phyloP scores from a whole-genome alignment of 805 yeast species.

The Isabelozyma heimii region DNA sequence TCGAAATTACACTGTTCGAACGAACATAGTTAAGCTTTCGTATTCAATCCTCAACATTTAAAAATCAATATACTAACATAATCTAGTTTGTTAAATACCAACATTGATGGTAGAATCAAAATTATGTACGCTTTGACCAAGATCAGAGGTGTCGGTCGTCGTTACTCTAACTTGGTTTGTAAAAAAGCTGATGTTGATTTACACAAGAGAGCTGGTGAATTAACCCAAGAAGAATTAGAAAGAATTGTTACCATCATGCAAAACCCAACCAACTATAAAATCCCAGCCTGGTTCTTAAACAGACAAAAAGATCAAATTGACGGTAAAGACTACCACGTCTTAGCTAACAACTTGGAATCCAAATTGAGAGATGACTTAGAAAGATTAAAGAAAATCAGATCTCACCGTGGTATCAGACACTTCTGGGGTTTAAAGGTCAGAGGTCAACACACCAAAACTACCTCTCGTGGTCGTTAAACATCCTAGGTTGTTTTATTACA shows the following conservation, averaged over 20 bases:
- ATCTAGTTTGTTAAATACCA: constrained; percentile 96
- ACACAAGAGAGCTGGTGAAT: constrained; percentile 99
- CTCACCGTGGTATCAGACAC: constrained; percentile 99
- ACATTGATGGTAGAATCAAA: constrained; percentile 99
- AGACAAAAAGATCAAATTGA: constrained; percentile 98
- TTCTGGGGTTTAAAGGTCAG: constrained; percentile 99
- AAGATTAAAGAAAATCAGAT: constrained; percentile 99
- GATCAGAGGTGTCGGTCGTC: constrained; percentile 99
- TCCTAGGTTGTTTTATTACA: constrained; percentile 2
- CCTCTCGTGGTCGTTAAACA: constrained; percentile 81
- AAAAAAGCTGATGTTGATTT: constrained; percentile 99
- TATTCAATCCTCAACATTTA: too few species aligned
- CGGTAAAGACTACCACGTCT: constrained; percentile 98
- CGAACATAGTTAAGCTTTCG: too few species aligned
- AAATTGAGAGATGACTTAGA: constrained; percentile 99
- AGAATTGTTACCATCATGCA: constrained; percentile 99
- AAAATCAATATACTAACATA: constrained; percentile 19
- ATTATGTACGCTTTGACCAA: constrained; percentile 99
- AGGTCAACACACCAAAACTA: constrained; percentile 99
- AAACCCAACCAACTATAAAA: constrained; percentile 99
- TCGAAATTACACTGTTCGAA: too few species aligned
- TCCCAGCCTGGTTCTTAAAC: constrained; percentile 99
- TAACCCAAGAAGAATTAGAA: constrained; percentile 99
- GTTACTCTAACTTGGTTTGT: constrained; percentile 99
- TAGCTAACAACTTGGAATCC: constrained; percentile 98